Evolutionary conservation across 192 early-diverging fungal species (phyloP).

Genomic region (Coemansia sp.): DNA sequence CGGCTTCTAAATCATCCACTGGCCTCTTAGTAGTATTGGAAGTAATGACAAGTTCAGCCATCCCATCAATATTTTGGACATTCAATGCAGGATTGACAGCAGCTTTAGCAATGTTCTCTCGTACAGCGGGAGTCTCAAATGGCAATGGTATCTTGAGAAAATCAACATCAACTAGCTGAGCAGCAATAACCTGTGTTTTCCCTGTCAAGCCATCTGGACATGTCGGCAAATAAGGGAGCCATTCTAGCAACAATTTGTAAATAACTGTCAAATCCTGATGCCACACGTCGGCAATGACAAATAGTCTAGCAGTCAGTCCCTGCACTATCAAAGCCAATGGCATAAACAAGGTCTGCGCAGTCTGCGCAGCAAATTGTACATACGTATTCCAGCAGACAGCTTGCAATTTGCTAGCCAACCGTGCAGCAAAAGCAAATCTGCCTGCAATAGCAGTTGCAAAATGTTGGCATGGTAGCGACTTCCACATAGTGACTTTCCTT

Average conservation of each 20-base stretch:
- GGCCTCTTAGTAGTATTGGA: background rate
- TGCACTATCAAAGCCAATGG: slow-evolving; percentile 30
- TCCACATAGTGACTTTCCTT: slow-evolving; percentile 12
- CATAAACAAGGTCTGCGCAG: slow-evolving; percentile 39
- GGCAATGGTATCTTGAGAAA: slow-evolving; percentile 3
- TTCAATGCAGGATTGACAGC: background rate
- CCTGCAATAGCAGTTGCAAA: slow-evolving; percentile 15
- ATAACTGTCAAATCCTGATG: slow-evolving; percentile 15
- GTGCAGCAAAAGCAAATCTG: slow-evolving; percentile 6
- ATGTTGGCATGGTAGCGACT: slow-evolving; percentile 24
- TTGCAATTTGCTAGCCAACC: slow-evolving; percentile 17
- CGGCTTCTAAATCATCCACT: slow-evolving; percentile 1
- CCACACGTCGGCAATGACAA: slow-evolving; percentile 25
- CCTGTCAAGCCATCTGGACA: slow-evolving; percentile 23
- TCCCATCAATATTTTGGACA: background rate
- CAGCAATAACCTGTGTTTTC: background rate
- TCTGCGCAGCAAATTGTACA: slow-evolving; percentile 25
- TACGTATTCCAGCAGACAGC: slow-evolving; percentile 20
- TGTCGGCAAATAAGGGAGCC: slow-evolving; percentile 32
- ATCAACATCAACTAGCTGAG: background rate
- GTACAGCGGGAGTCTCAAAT: background rate
- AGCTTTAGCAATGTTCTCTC: background rate
- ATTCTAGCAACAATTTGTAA: slow-evolving; percentile 16
- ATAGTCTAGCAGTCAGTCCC: slow-evolving; percentile 24
- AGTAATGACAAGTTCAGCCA: background rate